These are phyloP conservation scores for Phytophthora litchii DNA, from an alignment of 352 stramenopile species.

Conservation along the genomic window DNA sequence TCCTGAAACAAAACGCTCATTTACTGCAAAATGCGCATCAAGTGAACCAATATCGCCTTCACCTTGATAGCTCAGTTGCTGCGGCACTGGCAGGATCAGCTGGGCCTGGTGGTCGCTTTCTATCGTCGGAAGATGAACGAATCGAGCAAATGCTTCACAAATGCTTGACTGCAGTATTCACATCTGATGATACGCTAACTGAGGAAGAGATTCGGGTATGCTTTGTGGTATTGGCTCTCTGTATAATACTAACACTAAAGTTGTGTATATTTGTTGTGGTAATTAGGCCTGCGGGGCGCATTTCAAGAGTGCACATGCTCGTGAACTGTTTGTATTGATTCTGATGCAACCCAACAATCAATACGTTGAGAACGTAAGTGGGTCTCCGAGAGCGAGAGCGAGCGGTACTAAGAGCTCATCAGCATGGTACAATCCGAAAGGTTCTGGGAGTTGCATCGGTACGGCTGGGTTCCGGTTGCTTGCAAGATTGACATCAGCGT, in stretches of 20 bases:
- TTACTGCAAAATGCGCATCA: constrained; percentile 45
- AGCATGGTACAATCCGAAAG: constrained; percentile 82
- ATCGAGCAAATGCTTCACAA: constrained; percentile 86
- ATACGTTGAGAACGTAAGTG: constrained; percentile 57
- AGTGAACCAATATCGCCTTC: constrained; percentile 49
- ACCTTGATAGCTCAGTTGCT: constrained; percentile 28
- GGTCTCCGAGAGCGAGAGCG: constrained; percentile 24
- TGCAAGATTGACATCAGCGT: constrained; percentile 48
- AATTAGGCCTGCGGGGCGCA: constrained; percentile 57
- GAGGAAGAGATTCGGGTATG: constrained; percentile 60
- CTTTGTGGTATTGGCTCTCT: constrained; percentile 1
- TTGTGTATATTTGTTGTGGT: constrained; percentile 1
- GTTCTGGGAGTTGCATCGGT: constrained; percentile 81
- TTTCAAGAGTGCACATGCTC: constrained; percentile 75
- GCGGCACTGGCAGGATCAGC: constrained; percentile 21
- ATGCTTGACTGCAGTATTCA: constrained; percentile 82
- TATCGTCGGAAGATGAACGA: constrained; percentile 77
- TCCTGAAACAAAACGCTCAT: constrained; percentile 46
- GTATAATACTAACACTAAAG: constrained; percentile 2
- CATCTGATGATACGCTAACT: constrained; percentile 70
- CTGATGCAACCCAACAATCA: constrained; percentile 86
- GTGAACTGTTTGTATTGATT: constrained; percentile 85
- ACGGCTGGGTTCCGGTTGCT: constrained; percentile 71
- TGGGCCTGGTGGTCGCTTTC: constrained; percentile 34
- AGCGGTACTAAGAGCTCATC: constrained; percentile 38